phyloP scores from a whole-genome alignment of 2,329 filamentous ascomycete genomes.

The Colletotrichum kahawae region DNA sequence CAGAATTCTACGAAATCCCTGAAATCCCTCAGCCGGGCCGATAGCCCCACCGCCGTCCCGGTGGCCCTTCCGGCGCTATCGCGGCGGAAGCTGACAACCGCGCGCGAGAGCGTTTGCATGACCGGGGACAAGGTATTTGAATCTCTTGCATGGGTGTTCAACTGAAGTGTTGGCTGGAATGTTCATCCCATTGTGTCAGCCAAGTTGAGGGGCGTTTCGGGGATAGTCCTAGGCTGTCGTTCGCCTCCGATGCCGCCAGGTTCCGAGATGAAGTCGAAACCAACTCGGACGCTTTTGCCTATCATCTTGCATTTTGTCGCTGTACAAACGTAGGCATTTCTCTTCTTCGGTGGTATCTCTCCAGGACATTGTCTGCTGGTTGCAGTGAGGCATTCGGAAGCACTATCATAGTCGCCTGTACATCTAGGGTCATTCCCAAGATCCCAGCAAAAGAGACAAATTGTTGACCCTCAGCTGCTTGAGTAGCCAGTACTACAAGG shows the following conservation, averaged over 20 bases:
- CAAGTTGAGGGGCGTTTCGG: neutral
- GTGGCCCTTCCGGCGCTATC: neutral
- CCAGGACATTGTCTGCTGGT: neutral
- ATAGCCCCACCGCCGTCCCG: neutral
- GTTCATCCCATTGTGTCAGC: neutral
- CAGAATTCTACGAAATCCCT: neutral
- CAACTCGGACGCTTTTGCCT: neutral
- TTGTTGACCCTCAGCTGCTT: neutral
- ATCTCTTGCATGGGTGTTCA: neutral
- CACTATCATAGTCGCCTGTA: neutral
- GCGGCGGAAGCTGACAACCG: neutral
- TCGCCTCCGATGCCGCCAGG: neutral
- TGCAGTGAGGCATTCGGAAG: neutral
- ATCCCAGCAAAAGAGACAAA: neutral
- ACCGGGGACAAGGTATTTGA: neutral
- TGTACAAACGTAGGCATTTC: neutral
- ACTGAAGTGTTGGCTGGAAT: neutral
- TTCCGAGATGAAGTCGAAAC: neutral
- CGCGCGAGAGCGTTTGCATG: neutral
- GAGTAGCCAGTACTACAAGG: neutral
- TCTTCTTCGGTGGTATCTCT: neutral
- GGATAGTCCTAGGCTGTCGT: neutral
- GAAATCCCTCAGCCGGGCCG: neutral
- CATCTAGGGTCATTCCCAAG: neutral
- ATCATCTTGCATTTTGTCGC: neutral